A percentile compares a stretch with the other conserved stretches of the same genome.
Evolutionary conservation across 2,329 filamentous ascomycete genomes (phyloP).

Genomic region (Aspergillus chevalieri): DNA sequence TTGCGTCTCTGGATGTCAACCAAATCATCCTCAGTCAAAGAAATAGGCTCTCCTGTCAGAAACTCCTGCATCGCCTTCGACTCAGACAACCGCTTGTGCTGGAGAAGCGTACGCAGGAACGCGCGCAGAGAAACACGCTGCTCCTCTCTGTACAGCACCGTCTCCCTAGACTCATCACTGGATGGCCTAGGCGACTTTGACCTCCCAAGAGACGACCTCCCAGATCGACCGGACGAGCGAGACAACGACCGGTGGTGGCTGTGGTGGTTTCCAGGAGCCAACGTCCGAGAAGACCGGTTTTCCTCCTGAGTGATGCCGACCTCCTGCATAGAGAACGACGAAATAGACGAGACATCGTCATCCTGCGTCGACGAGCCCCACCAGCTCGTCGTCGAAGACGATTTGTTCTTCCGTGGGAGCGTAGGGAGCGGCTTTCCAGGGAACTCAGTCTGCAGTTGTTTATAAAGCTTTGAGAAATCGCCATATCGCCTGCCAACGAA

Average conservation of each 20-base stretch:
- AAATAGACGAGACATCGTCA: conserved; percentile 73
- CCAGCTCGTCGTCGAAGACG: conserved; percentile 55
- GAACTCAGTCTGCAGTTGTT: conserved; percentile 71
- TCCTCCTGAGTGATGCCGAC: conserved; percentile 40
- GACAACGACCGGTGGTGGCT: conserved; percentile 22
- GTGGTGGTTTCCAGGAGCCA: conserved; percentile 22
- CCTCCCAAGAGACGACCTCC: conserved; percentile 1
- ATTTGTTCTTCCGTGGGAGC: conserved; percentile 85
- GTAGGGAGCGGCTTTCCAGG: conserved; percentile 85
- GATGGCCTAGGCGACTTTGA: conserved; percentile 28
- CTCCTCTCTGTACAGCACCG: conserved; percentile 71
- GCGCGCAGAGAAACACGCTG: conserved; percentile 88
- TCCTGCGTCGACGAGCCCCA: conserved; percentile 48
- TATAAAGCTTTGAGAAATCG: conserved; percentile 76
- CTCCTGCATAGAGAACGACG: conserved; percentile 67
- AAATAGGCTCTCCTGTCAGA: conserved; percentile 65
- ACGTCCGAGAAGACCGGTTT: conserved; percentile 24
- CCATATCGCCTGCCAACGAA: conserved; percentile 83
- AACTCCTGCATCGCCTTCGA: conserved; percentile 83
- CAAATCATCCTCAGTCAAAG: conserved; percentile 72
- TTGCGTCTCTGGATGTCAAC: conserved; percentile 75
- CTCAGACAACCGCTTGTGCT: conserved; percentile 75
- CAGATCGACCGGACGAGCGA: conserved; percentile 8
- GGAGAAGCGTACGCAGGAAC: conserved; percentile 77
- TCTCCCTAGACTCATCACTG: conserved; percentile 43